Evolutionary conservation across 352 stramenopile species (phyloP), one percentile per base, ranked within the genome.

Genomic region (Pythium oligandrum): DNA sequence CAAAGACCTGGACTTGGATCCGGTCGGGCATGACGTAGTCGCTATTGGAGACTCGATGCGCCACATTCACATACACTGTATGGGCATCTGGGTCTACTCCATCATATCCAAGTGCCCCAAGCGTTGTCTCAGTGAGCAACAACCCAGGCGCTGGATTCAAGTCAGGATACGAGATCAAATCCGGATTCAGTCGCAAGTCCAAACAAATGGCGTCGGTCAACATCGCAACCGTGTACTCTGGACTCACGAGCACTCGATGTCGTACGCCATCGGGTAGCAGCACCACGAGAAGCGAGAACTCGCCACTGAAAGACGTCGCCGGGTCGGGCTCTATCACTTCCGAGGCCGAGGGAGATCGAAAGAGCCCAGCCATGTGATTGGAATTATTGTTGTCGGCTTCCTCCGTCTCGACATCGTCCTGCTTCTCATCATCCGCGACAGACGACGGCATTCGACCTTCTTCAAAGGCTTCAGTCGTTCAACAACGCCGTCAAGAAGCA

Each of bases 11-110:
- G 5, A 96, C 85, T 43, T 90, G 78, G 42, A 97, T 83, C 8
- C 67, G 61, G 17, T 80, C 66, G n/a, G 83, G 85, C 88, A 96
- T 96, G 26, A 80, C 56, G 51, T 96, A 96, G 45, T 88, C 66
- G 40, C 64, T 88, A 4, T 56, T 70, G 5, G 59, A 64, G 6
- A 67, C 44, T 43, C 69, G 64, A 48, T 55, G 66, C 0, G 72
- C 62, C 4, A 88, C 77, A 12, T 71, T 78, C 6, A 68, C 78
- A 60, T 84, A 67, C 9, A 93, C 46, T 0, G 66, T 63, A 11
- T 63, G 70, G 54, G 83, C 42, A 5, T 70, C 48, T 38, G 50
- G 67, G n/a, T 57, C 66, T 39, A 44, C 51, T 11, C 49, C 55
- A 48, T 71, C 54, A 33, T 83, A 64, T 2, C 73, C 71, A 9